Evolutionary conservation across 305 asterid genomes (phyloP).

Genomic region (Fraxinus platypoda): DNA sequence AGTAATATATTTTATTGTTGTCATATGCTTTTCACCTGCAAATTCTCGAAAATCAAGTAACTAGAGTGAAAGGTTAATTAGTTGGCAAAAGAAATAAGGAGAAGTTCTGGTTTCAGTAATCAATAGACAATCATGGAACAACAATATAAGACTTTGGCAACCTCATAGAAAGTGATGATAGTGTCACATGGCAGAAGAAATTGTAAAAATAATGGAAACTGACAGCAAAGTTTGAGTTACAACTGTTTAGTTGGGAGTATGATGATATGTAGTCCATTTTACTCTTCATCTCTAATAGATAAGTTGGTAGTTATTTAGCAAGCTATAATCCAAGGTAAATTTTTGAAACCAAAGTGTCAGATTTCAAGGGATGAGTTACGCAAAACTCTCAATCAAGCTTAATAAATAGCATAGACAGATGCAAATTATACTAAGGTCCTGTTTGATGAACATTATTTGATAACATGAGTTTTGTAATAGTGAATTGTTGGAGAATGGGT

Average conservation of each 20-base stretch:
- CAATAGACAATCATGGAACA: not conserved
- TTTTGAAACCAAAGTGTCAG: not conserved
- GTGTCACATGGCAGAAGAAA: not conserved
- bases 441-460: not conserved
- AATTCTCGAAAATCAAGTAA: not conserved
- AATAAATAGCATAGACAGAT: constrained; percentile 9
- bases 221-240: not conserved
- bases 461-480: not conserved
- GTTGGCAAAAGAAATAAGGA: not conserved
- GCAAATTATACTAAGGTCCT: not conserved
- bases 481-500: not conserved
- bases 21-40: not conserved
- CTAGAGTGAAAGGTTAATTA: not conserved
- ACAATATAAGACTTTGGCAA: not conserved
- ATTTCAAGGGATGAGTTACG: constrained; percentile 3
- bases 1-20: not conserved
- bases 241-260: not conserved
- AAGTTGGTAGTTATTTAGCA: not conserved
- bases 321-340: not conserved
- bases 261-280: not conserved
- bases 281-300: not conserved
- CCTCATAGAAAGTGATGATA: not conserved
- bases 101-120: not conserved
- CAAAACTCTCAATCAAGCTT: constrained; percentile 8
- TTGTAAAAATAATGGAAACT: not conserved